Evolutionary conservation across 352 stramenopile species (phyloP), one percentile per base, ranked within the genome.

Genomic region (Aphanomyces invadans): DNA sequence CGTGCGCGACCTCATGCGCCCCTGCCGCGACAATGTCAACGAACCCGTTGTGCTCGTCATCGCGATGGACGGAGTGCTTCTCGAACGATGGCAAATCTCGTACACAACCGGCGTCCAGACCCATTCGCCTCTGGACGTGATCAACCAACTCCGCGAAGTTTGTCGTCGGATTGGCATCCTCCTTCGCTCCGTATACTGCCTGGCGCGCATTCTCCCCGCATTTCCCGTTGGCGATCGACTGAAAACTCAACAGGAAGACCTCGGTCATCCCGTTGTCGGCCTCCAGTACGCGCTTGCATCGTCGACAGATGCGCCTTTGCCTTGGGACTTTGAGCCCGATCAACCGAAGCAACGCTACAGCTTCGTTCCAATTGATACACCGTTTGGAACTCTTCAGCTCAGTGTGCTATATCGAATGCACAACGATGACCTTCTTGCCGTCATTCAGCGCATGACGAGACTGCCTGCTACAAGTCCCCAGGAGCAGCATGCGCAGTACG

Each of bases 61-160:
- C 64, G 88, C 72, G 56, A 86, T 73, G 68, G 83, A 88, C 23
- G 28, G 48, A 74, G 83, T 26, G 69, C 68, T 92, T 25, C 70
- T 94, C 5, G 86, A 94, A 68, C 81, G 79, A 42, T 94, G 86
- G 86, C 87, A 70, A 45, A 75, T 94, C 48, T 74, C 71, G 38
- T 86, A 86, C 70, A 73, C 71, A n/a, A 66, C 71, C 17, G 67
- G 73, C 2, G 73, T 80, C 1, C 49, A 62, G 12, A 65, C 71
- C 9, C 51, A 73, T 23, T 75, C 78, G 0, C 78, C 74, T 11
- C n/a, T 57, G 3, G 81, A 92, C 67, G 79, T 92, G 44, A 87
- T 94, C 53, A 75, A 88, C 67, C 79, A 90, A 45, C 73, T 94
- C 7, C 86, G 87, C 36, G 83, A 92, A 45, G 83, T 91, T 23